phyloP scores from a whole-genome alignment of 2,329 filamentous ascomycete species.

The Monosporascus ibericus region DNA sequence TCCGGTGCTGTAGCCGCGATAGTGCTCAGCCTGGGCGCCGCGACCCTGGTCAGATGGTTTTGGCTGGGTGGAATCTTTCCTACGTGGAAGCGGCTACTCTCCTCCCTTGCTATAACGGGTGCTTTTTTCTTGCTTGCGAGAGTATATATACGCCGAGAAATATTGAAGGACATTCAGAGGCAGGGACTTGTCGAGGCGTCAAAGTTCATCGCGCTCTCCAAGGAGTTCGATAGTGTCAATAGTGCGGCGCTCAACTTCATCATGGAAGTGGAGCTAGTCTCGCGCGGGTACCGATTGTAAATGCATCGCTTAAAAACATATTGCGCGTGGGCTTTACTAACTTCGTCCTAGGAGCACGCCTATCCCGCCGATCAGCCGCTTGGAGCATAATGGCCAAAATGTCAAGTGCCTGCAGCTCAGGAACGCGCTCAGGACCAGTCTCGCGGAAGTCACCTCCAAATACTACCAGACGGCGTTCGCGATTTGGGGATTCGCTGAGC shows the following conservation, averaged over 20 bases:
- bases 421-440: conserved; percentile 63
- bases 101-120: conserved; percentile 14
- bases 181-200: conserved; percentile 21
- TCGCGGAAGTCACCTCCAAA: conserved; percentile 63
- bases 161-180: conserved; percentile 25
- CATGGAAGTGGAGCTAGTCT: conserved; percentile 28
- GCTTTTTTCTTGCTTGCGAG: conserved; percentile 15
- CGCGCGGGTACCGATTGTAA: conserved; percentile 28
- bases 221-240: conserved; percentile 26
- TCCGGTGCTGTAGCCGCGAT: conserved; percentile 24
- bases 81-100: conserved; percentile 20
- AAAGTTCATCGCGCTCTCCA: conserved; percentile 23
- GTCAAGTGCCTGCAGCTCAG: conserved; percentile 77
- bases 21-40: conserved; percentile 22
- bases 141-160: conserved; percentile 24
- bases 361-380: conserved; percentile 81
- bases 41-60: conserved; percentile 24
- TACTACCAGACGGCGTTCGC: conserved; percentile 65
- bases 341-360: conserved; percentile 63
- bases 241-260: conserved; percentile 28
- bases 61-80: conserved; percentile 19
- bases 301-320: neutral
- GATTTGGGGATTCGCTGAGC: conserved; percentile 68
- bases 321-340: conserved; percentile 6
- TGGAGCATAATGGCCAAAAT: conserved; percentile 76